Percentiles rank a stretch among this genome's conserved stretches.
phyloP scores from a whole-genome alignment of 371 early-diverging fungal genomes.

The Rhizopus stolonifer region DNA sequence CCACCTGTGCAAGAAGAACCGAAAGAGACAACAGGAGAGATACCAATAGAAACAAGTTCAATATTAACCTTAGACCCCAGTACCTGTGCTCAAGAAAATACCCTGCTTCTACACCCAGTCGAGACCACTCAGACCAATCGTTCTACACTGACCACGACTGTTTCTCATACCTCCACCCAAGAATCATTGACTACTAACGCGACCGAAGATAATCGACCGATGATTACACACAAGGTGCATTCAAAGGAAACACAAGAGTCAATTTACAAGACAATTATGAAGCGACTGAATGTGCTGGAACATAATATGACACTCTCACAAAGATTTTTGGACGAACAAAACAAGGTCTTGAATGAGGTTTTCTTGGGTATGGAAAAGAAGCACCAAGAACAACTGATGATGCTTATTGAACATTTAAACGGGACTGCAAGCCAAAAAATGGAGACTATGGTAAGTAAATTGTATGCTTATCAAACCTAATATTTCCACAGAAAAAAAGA shows the following conservation, averaged over 20 bases:
- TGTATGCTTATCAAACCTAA: neutral
- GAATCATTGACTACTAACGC: neutral
- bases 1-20: neutral
- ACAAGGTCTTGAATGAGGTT: conserved; percentile 73
- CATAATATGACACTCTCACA: conserved; percentile 76
- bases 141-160: neutral
- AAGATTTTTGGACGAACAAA: conserved; percentile 85
- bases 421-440: conserved; percentile 60
- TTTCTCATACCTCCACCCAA: neutral
- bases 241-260: conserved; percentile 57
- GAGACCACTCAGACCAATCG: neutral
- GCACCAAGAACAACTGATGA: conserved; percentile 60
- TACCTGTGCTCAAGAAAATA: neutral
- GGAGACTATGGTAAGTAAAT: conserved; percentile 50
- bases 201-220: neutral
- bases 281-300: conserved; percentile 77
- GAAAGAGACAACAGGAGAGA: neutral
- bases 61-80: neutral
- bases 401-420: conserved; percentile 63
- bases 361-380: conserved; percentile 61
- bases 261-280: conserved; percentile 90
- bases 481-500: conserved; percentile 37
- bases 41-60: neutral
- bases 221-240: conserved; percentile 3
- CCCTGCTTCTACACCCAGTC: neutral